Conservation (phyloP, 192 early-diverging fungal species). For the Coemansia sp. region DNA sequence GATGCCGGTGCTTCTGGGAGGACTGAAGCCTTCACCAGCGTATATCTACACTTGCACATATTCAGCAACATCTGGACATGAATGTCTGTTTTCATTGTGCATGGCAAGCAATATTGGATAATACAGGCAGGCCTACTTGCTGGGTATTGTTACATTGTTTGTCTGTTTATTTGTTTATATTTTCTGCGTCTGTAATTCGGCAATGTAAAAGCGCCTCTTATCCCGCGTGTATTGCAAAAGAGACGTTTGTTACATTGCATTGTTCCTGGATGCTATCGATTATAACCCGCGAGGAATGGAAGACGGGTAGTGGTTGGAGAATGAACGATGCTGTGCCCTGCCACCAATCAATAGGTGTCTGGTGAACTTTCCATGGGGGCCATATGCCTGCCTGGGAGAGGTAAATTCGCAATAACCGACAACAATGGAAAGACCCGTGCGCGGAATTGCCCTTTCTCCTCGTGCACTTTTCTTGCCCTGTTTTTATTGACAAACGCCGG, state of each 20-base stretch:
- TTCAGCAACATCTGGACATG: background rate
- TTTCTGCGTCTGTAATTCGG: background rate
- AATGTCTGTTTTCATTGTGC: background rate
- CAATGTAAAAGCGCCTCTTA: background rate
- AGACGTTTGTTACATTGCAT: too few relatives aligned
- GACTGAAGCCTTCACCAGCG: too few relatives aligned
- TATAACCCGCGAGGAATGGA: too few relatives aligned
- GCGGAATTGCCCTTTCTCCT: background rate
- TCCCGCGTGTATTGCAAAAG: background rate
- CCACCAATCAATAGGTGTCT: background rate
- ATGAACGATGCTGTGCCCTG: too few relatives aligned
- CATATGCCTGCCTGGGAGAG: background rate
- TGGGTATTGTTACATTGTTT: background rate
- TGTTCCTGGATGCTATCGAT: too few relatives aligned
- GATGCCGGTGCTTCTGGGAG: too few relatives aligned
- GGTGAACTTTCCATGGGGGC: background rate
- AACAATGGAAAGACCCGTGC: background rate
- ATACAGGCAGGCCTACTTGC: background rate
- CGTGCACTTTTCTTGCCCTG: background rate
- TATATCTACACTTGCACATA: background rate
- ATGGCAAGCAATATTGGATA: background rate
- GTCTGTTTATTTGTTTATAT: background rate
- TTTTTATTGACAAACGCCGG: background rate
- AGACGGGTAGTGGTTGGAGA: too few relatives aligned
- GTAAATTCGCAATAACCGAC: background rate